phyloP scores from a whole-genome alignment of 2,329 filamentous ascomycete genomes.

The Iodosphaeria phyllophila region DNA sequence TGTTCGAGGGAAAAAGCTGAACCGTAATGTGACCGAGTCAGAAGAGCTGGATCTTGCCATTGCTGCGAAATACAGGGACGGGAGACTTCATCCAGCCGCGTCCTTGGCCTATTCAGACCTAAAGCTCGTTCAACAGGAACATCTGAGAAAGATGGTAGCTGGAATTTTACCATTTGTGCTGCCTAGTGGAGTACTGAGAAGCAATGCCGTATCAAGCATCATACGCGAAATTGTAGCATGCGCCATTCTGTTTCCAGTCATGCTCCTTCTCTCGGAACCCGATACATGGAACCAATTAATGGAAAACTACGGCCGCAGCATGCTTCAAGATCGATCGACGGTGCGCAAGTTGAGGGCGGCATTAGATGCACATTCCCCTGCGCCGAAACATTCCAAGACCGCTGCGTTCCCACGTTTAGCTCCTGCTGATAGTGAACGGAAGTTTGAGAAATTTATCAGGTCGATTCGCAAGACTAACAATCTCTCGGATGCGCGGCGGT shows the following conservation, averaged over 20 bases:
- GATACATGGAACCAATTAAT: constrained; percentile 97
- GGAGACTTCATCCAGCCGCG: constrained; percentile 73
- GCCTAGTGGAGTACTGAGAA: constrained; percentile 55
- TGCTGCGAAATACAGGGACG: constrained; percentile 81
- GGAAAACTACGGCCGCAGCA: constrained; percentile 69
- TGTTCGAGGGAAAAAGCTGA: constrained; percentile 74
- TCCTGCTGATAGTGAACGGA: constrained; percentile 71
- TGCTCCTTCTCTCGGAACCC: constrained; percentile 69
- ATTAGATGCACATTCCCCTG: constrained; percentile 80
- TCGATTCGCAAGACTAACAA: constrained; percentile 78
- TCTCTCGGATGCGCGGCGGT: constrained; percentile 77
- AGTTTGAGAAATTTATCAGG: constrained; percentile 86
- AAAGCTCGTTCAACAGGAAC: constrained; percentile 71
- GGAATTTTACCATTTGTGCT: constrained; percentile 58
- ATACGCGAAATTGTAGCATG: constrained; percentile 85
- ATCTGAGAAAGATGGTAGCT: constrained; percentile 59
- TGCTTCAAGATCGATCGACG: constrained; percentile 88
- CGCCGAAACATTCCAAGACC: constrained; percentile 44
- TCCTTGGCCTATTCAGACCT: constrained; percentile 69
- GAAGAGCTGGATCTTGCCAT: constrained; percentile 92
- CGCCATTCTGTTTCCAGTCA: constrained; percentile 67
- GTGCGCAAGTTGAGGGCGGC: constrained; percentile 83
- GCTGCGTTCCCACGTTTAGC: constrained; percentile 60
- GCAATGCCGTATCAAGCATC: constrained; percentile 61
- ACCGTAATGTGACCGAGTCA: constrained; percentile 80